Percentiles rank a stretch among this genome's conserved stretches.
Conservation (phyloP, 169 alveolate species). For the Plasmodium coatneyi region DNA sequence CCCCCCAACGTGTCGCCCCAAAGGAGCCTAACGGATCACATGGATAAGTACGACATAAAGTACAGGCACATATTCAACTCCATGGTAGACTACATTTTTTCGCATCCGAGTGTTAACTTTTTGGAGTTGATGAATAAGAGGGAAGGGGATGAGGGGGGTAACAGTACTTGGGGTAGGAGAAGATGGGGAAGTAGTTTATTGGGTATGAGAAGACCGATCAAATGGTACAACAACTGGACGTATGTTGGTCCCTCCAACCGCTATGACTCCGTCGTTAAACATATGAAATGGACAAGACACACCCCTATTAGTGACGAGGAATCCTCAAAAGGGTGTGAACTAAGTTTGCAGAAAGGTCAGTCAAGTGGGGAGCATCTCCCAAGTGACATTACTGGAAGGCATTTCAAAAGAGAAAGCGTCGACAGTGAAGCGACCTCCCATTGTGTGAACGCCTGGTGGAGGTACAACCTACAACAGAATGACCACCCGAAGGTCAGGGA, state of each 20-base stretch:
- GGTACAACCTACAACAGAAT: neutral
- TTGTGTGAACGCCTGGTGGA: neutral
- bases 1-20: neutral
- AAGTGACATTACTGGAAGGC: neutral
- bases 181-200: too few relatives aligned
- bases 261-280: neutral
- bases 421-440: neutral
- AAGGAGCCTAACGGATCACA: neutral
- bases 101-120: neutral
- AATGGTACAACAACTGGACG: neutral
- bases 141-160: neutral
- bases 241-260: neutral
- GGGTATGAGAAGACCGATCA: neutral
- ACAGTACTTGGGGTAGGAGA: neutral
- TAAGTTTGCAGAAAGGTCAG: neutral
- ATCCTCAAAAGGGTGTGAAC: neutral
- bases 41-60: neutral
- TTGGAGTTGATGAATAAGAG: neutral
- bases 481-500: neutral
- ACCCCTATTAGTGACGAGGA: neutral
- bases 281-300: neutral
- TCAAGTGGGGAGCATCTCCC: too few relatives aligned
- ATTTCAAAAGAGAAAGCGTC: neutral
- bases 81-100: neutral
- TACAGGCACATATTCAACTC: constrained; percentile 13